Base-by-base conservation (phyloP, 164 flowering plant species). In the Nymphaea colorata region DNA sequence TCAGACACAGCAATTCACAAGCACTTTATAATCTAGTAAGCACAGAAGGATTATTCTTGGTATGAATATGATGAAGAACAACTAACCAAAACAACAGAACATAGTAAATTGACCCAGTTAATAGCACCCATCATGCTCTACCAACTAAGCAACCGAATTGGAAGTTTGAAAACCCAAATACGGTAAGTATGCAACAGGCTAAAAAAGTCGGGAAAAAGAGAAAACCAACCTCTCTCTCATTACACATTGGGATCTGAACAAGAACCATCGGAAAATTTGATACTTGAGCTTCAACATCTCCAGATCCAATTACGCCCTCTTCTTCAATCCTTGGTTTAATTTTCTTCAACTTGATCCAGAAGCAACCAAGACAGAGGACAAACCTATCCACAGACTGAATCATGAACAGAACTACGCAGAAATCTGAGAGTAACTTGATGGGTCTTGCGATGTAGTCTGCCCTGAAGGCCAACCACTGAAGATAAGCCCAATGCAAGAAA, bases 201-300 rank as follows among this genome's bases (percentile, higher is more conserved):
- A 51, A 51, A 51, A 51, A 8, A 15, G 4, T 51, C 57, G 57
- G 57, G 57, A 8, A 51, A 15, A 51, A 10, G 8, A 8, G 3
- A 15, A 51, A 67, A 74, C 91, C 89, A 84, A 91, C 99, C 97
- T 94, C 99, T 90, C 83, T 86, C 83, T 91, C 99, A 65, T 94
- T 94, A 83, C 98, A 91, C 98, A 91, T 94, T 0, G 98, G 97
- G 17, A 94, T 91, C 85, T 94, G 98, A 47, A 91, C 75, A 66
- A 94, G 68, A 64, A 88, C 97, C 98, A 91, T 91, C 0, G 98
- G 97, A 73, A 82, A 90, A 69, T 84, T 87, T 67, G 78, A 80
- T 42, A 59, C 72, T 69, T 73, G 78, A 61, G 55, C 78, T 68
- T 82, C 87, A 5, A 41, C 66, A 51, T 75, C 77, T 0, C 47